These are phyloP conservation scores for Serendipita sp. DNA, from an alignment of 768 basidiomycete species.

Conservation along the genomic window DNA sequence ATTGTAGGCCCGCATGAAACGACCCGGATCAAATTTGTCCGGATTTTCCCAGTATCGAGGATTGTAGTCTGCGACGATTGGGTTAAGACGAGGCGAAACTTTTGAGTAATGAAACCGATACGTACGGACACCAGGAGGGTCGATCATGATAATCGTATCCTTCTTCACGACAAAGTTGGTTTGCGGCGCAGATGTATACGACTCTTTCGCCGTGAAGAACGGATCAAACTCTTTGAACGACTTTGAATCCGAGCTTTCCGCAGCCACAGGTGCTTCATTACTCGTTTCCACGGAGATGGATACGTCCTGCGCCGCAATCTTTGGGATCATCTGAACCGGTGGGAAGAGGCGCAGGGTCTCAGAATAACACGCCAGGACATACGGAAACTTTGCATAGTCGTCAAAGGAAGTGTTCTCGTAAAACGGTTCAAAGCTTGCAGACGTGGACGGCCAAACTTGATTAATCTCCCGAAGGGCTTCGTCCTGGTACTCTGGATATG, in stretches of 20 bases:
- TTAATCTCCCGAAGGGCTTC: background rate
- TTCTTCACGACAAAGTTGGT: slow-evolving; percentile 1
- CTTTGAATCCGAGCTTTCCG: background rate
- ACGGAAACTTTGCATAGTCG: slow-evolving; percentile 4
- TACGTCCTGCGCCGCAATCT: background rate
- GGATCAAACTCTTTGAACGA: background rate
- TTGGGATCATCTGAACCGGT: slow-evolving; percentile 4
- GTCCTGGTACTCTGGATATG: slow-evolving; percentile 1
- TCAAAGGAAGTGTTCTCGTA: background rate
- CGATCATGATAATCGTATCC: background rate
- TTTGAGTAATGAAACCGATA: background rate
- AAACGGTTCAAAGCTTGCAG: background rate
- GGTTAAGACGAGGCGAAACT: background rate
- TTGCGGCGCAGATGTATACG: background rate
- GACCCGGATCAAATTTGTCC: slow-evolving; percentile 1
- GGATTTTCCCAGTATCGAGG: slow-evolving; percentile 6
- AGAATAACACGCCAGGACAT: background rate
- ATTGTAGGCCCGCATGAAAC: slow-evolving; percentile 3
- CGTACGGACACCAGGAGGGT: slow-evolving; percentile 2
- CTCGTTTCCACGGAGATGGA: background rate
- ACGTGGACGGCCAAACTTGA: background rate
- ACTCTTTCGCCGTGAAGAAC: background rate
- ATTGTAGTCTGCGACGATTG: background rate
- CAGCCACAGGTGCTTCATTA: background rate
- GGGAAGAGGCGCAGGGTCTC: slow-evolving; percentile 5